Evolutionary conservation across 2,329 filamentous ascomycete species (phyloP).

Genomic region (Emergomyces orientalis): DNA sequence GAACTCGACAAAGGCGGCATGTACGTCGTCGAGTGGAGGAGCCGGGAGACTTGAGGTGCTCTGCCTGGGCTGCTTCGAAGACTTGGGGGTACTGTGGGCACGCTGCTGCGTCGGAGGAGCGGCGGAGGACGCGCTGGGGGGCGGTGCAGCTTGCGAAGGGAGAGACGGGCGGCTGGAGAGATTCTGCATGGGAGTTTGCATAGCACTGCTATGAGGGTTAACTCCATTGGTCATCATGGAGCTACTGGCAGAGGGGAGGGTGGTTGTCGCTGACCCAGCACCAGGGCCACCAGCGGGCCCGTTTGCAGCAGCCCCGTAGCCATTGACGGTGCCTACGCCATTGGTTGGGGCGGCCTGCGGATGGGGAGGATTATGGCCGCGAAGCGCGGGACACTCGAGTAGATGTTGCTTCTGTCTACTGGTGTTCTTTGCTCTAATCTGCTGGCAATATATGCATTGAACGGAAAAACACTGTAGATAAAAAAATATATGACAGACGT

Average conservation of each 20-base stretch:
- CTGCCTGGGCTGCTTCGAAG: constrained; percentile 27
- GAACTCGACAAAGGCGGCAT: constrained; percentile 42
- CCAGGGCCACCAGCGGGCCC: constrained; percentile 24
- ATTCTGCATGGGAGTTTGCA: constrained; percentile 35
- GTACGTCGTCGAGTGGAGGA: constrained; percentile 41
- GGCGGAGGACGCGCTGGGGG: constrained; percentile 24
- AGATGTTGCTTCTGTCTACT: constrained; percentile 45
- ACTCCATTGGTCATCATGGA: constrained; percentile 38
- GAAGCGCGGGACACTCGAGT: constrained; percentile 42
- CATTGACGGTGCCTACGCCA: constrained; percentile 34
- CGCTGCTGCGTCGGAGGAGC: constrained; percentile 26
- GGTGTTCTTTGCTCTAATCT: constrained; percentile 46
- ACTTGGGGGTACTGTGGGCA: constrained; percentile 31
- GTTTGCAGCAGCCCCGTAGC: constrained; percentile 36
- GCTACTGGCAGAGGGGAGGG: constrained; percentile 35
- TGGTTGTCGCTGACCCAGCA: constrained; percentile 23
- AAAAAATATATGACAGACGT: constrained; percentile 13
- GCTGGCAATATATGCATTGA: constrained; percentile 46
- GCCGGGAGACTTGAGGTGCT: constrained; percentile 36
- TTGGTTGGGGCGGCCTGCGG: constrained; percentile 32
- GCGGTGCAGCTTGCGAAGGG: constrained; percentile 30
- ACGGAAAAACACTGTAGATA: constrained; percentile 40
- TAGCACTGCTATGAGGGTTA: constrained; percentile 35
- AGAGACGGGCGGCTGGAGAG: constrained; percentile 34
- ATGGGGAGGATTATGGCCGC: constrained; percentile 38